Base-by-base conservation (phyloP, 2,329 filamentous ascomycete species). In the Torrubiella hemipterigena region DNA sequence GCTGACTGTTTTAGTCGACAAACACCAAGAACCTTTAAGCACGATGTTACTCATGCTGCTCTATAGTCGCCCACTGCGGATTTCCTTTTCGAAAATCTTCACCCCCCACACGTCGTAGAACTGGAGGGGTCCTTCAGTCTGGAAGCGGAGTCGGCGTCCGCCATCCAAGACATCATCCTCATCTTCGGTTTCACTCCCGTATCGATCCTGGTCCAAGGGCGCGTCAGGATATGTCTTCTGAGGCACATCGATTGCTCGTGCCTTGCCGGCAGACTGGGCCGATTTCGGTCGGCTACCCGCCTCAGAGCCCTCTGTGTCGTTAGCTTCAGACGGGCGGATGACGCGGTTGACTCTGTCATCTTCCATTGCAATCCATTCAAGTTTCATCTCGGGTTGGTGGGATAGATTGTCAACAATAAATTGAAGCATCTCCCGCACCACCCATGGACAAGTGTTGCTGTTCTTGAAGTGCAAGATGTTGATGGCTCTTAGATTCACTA, bases 381-480 rank as follows among this genome's bases (percentile, higher is more conserved):
- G 55, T 41, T 67, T 67, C 44, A 73, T 54, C 8, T 64, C 45
- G 0, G 68, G 68, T 35, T 68, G 59, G 36, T 76, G 67, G 3
- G 66, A 62, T 3, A 77, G 48, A 19, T 59, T 69, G 45, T 78
- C 73, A 8, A 73, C 58, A 17, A 72, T 60, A 44, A 77, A 77
- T n/a, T 59, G 61, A 24, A 66, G 59, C 3, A 67, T 66, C 49
- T 77, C 71, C 13, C 61, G 58, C 51, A 69, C 63, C 7, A 74
- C 65, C 54, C 63, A 71, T 11, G 65, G 53, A 34, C 69, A 75
- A 0, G 65, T 67, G 39, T 74, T 69, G 19, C 70, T 65, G 36
- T 63, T 66, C 13, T 67, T 61, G 36, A 76, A 67, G 20, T 56
- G 58, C 23, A 70, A 50, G 12, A 73, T 62, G 36, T 75, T 68